Base-by-base conservation (phyloP, 225 moss, liverwort and hornwort species). In the Polytrichum commune region DNA sequence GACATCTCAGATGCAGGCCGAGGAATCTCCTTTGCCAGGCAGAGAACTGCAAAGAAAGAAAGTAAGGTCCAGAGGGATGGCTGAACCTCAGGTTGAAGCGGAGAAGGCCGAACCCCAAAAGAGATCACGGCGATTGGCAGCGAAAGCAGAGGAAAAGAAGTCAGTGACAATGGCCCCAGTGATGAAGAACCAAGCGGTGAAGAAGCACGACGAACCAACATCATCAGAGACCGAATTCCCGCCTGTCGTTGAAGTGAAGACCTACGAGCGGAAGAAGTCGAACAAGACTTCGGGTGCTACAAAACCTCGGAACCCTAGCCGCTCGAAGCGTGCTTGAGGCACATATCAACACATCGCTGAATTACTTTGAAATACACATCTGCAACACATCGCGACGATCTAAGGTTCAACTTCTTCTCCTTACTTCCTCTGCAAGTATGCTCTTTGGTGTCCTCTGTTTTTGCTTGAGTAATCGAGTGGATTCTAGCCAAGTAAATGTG, bases 211-310 rank as follows among this genome's bases (percentile, higher is more conserved):
- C 20, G 46, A 20, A 26, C 19, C 6, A 53, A 68, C 24, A 28
- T 27, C 71, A 7, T 27, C 23, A 10, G 55, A 62, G 53, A n/a
- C 76, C n/a, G 38, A 63, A 29, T 28, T 13, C 62, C 35, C 26
- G 19, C 5, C 66, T 66, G 66, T 69, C 54, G 57, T 63, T 5
- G 75, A 82, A 13, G 19, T 81, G 54, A 83, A 78, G 72, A 83
- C 81, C 5, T 86, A 83, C 63, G 73, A 74, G 63, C 80, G 83
- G 29, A 58, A 56, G 56, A 19, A 18, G 22, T 23, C 2, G 30
- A 30, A n/a, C 5, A 65, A 23, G 35, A 38, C 35, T 19, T 13
- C 3, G 46, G 13, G 46, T 7, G 23, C 22, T n/a, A 61, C 60
- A n/a, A 46, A 46, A 46, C 46, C 46, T 46, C 46, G 46, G 16